Conservation (phyloP, 225 moss, liverwort and hornwort genomes). For the Lunularia cruciata region DNA sequence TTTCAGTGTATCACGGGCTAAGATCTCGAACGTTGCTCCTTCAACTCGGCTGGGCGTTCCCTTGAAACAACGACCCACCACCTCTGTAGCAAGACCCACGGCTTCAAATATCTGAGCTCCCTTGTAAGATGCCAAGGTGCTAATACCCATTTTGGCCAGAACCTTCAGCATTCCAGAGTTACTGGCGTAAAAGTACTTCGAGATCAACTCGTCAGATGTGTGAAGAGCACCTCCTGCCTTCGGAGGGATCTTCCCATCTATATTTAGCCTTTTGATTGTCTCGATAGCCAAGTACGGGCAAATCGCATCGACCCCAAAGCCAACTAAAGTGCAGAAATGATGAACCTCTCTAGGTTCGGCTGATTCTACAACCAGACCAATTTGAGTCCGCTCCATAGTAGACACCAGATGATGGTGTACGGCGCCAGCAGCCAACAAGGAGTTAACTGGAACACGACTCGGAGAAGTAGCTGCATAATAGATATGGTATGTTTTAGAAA, state of each 20-base stretch:
- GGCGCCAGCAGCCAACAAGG: constrained; percentile 69
- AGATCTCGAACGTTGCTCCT: constrained; percentile 73
- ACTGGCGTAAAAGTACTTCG: constrained; percentile 72
- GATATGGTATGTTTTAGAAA: no score
- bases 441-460: constrained; percentile 61
- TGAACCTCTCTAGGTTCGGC: constrained; percentile 87
- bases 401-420: constrained; percentile 76
- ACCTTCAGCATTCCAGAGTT: constrained; percentile 81
- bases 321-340: constrained; percentile 79
- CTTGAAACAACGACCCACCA: constrained; percentile 70
- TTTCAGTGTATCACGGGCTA: constrained; percentile 53
- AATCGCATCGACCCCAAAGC: constrained; percentile 81
- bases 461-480: constrained; percentile 55
- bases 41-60: constrained; percentile 72
- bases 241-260: constrained; percentile 75
- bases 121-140: constrained; percentile 74
- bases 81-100: constrained; percentile 68
- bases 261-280: constrained; percentile 66
- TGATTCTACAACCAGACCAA: constrained; percentile 71
- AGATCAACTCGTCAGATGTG: constrained; percentile 53
- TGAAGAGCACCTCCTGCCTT: constrained; percentile 54
- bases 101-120: constrained; percentile 85
- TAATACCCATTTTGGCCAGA: constrained; percentile 85
- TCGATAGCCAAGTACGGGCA: constrained; percentile 82
- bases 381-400: constrained; percentile 64